Base-by-base conservation (phyloP, 805 yeast genomes). In the Candida pseudoglaebosa region DNA sequence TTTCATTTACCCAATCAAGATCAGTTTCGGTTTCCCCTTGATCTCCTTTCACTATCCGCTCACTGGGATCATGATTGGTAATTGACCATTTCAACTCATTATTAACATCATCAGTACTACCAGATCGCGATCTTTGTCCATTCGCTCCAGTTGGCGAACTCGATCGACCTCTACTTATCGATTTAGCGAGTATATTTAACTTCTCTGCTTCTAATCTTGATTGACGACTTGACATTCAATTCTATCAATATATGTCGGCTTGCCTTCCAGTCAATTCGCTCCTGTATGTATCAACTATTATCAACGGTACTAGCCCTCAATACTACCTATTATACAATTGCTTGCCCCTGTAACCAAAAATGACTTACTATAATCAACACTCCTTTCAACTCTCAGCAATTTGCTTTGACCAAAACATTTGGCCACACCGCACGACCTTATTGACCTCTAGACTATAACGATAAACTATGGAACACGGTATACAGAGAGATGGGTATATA, bases 31-130 rank as follows among this genome's bases (percentile, higher is more conserved):
- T 37, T 6, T 37, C 38, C 3, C 16, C 14, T n/a, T 35, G 39
- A 13, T 38, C 39, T 10, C 30, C 20, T n/a, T 52, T 50, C 10
- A 49, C 52, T 24, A 82, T 56, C 42, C 93, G 62, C 49, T 81
- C 84, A 45, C 81, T 80, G 0, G 95, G 95, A 49, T 84, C 90
- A 48, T 79, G 84, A 39, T 76, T 74, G 34, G 85, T 70, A 30
- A 84, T 80, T 0, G 85, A 75, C 80, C 84, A 82, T 48, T 74
- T 75, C 40, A 76, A 51, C 28, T 70, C 75, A 43, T 66, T 68
- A 39, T 55, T 55, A 42, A 48, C 57, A 28, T 62, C 71, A 35
- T 64, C 70, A 29, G 59, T 58, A 53, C 56, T 60, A 5, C 54
- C 48, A 12, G 70, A 63, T 13, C 64, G 56, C 14, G 70, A 63